Conservation (phyloP, 1,139 yeast genomes). For the Kodamaea alishanica region DNA sequence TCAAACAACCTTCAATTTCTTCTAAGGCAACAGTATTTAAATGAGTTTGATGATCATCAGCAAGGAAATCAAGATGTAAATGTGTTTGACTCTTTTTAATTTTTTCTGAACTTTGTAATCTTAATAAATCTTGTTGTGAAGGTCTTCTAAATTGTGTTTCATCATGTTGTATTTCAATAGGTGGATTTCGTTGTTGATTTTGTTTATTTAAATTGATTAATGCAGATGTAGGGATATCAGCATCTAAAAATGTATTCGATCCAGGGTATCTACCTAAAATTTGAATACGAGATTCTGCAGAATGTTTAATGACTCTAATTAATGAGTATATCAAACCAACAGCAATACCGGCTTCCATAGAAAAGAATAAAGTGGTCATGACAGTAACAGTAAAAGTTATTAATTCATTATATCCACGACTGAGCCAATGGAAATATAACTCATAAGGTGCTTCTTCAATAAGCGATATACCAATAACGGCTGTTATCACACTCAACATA, state of each 20-base stretch:
- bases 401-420: slow-evolving; percentile 75
- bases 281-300: slow-evolving; percentile 85
- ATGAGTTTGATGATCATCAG: slow-evolving; percentile 35
- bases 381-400: slow-evolving; percentile 72
- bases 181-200: no score
- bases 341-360: slow-evolving; percentile 86
- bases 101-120: slow-evolving; percentile 8
- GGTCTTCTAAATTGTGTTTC: slow-evolving; percentile 1
- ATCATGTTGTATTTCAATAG: no score
- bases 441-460: slow-evolving; percentile 88
- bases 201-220: neutral
- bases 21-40: slow-evolving; percentile 48
- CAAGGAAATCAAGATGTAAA: slow-evolving; percentile 31
- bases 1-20: slow-evolving; percentile 80
- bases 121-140: slow-evolving; percentile 4
- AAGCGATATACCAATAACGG: slow-evolving; percentile 72
- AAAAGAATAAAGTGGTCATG: slow-evolving; percentile 67
- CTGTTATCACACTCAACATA: slow-evolving; percentile 75
- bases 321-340: slow-evolving; percentile 81
- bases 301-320: slow-evolving; percentile 75
- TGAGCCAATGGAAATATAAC: slow-evolving; percentile 64
- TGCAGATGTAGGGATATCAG: slow-evolving; percentile 46
- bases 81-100: slow-evolving; percentile 7
- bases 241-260: slow-evolving; percentile 71
- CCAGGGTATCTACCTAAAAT: slow-evolving; percentile 82